Conservation (phyloP, 1,284 basidiomycete genomes). For the Malassezia slooffiae region DNA sequence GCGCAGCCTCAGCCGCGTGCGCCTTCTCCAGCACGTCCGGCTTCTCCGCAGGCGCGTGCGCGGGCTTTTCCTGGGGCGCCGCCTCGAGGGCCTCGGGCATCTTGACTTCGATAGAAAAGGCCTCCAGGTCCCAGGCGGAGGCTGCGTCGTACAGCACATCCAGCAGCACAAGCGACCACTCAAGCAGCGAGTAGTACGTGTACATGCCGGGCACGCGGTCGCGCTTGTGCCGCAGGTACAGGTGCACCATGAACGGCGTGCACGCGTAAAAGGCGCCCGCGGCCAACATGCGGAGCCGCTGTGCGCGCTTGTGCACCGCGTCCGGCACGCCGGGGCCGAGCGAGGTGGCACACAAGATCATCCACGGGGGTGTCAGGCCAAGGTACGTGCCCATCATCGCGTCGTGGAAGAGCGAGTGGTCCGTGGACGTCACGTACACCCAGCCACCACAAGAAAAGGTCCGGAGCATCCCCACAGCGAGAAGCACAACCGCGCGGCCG, state of each 20-base stretch:
- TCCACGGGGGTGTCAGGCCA: conserved; percentile 55
- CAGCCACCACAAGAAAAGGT: conserved; percentile 80
- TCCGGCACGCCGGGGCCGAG: conserved; percentile 16
- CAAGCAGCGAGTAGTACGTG: conserved; percentile 37
- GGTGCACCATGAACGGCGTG: conserved; percentile 38
- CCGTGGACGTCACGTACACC: conserved; percentile 75
- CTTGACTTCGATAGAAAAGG: conserved; percentile 30
- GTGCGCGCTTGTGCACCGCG: conserved; percentile 8
- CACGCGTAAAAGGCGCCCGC: conserved; percentile 30
- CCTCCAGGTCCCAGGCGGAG: conserved; percentile 29
- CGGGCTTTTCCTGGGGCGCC: neutral
- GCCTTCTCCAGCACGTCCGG: too few relatives aligned
- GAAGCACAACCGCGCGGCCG: conserved; percentile 47
- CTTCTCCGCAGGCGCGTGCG: neutral
- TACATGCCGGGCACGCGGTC: conserved; percentile 36
- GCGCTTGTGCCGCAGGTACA: conserved; percentile 36
- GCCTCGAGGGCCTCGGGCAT: conserved; percentile 11
- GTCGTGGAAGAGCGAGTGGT: conserved; percentile 73
- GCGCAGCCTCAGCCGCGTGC: too few relatives aligned
- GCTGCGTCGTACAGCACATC: conserved; percentile 38
- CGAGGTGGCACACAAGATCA: conserved; percentile 50
- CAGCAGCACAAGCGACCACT: conserved; percentile 39
- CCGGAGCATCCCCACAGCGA: conserved; percentile 59
- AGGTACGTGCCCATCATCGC: conserved; percentile 65
- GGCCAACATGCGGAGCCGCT: conserved; percentile 22